These are phyloP conservation scores for Trichopus zeylanicus DNA, from an alignment of 116 monocot genomes.

Conservation along the genomic window DNA sequence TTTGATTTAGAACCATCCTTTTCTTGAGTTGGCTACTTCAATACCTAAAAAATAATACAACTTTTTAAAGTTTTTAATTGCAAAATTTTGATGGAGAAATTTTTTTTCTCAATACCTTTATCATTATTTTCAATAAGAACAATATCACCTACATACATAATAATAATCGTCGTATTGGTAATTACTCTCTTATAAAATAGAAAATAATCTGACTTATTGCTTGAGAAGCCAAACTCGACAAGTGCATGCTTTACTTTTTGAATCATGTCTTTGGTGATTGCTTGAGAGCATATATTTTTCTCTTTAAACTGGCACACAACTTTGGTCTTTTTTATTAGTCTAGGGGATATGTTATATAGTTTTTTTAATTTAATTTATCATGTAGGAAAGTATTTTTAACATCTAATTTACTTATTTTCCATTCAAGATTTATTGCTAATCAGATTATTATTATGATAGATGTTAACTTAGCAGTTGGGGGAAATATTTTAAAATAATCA, in stretches of 20 bases:
- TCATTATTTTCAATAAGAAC: neutral
- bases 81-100: neutral
- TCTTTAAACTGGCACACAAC: neutral
- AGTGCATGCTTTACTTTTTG: neutral
- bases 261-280: slow-evolving; percentile 7
- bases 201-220: neutral
- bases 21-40: neutral
- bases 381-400: slow-evolving; percentile 13
- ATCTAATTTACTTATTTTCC: slow-evolving; percentile 9
- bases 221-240: neutral
- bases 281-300: neutral
- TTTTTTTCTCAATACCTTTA: neutral
- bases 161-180: neutral
- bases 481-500: slow-evolving; percentile 3
- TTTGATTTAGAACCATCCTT: neutral
- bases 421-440: neutral
- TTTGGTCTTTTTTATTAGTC: neutral
- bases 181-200: neutral
- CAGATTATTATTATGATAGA: neutral
- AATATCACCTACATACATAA: slow-evolving; percentile 8
- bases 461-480: slow-evolving; percentile 4
- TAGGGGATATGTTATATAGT: slow-evolving; percentile 6
- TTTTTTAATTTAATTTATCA: slow-evolving; percentile 7
- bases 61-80: neutral
- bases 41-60: slow-evolving; percentile 4